A percentile compares a stretch with the other conserved stretches of the same genome.
Evolutionary conservation across 2,329 filamentous ascomycete species (phyloP).

Genomic region (Talaromyces sp.): DNA sequence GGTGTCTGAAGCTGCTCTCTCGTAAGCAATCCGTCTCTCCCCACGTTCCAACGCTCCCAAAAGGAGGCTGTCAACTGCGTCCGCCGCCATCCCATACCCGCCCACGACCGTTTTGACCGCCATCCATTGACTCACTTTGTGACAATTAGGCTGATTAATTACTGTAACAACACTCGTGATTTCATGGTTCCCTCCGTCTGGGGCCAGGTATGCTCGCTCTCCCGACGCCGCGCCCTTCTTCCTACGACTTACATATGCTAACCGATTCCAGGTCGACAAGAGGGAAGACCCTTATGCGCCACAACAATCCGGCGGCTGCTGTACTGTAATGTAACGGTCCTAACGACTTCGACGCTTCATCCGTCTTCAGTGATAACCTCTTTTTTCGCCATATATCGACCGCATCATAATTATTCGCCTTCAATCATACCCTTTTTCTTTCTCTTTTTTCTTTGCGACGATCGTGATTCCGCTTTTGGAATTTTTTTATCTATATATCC

Average conservation of each 20-base stretch:
- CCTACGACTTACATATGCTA: neutral
- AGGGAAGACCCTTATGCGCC: slow-evolving; percentile 98
- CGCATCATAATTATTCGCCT: slow-evolving; percentile 6
- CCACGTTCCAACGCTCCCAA: slow-evolving; percentile 1
- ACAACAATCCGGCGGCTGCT: slow-evolving; percentile 88
- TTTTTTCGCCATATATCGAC: slow-evolving; percentile 1
- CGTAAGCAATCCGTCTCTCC: slow-evolving; percentile 48
- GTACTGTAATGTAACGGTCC: slow-evolving; percentile 74
- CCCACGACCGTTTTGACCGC: neutral
- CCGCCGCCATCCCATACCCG: slow-evolving; percentile 3
- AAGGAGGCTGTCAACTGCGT: neutral
- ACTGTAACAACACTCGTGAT: slow-evolving; percentile 96
- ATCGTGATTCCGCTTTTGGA: neutral
- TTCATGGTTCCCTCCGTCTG: slow-evolving; percentile 99
- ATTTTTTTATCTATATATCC: slow-evolving; percentile 6
- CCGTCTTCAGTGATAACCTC: neutral
- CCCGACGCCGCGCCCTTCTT: neutral
- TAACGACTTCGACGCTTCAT: neutral
- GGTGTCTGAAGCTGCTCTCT: slow-evolving; percentile 86
- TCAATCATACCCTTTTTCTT: slow-evolving; percentile 5
- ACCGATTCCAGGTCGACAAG: slow-evolving; percentile 64
- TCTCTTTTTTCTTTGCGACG: slow-evolving; percentile 2
- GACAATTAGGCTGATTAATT: slow-evolving; percentile 76
- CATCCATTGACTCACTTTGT: slow-evolving; percentile 6
- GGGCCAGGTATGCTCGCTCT: slow-evolving; percentile 58